These are phyloP conservation scores for Penicillium crustosum DNA, from an alignment of 2,329 filamentous ascomycete species.

Conservation along the genomic window DNA sequence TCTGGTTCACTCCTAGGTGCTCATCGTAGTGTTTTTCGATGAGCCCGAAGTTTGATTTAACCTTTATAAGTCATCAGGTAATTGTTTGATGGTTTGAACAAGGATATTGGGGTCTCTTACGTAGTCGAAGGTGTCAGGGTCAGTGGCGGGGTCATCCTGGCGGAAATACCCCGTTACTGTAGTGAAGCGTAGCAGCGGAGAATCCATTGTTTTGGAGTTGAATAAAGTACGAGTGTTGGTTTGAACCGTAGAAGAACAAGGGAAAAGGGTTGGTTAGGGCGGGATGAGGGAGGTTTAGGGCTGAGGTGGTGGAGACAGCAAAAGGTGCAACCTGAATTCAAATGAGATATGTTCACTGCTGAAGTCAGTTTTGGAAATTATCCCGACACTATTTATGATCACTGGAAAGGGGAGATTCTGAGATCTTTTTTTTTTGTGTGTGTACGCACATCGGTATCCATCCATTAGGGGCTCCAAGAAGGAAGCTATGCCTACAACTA, in stretches of 20 bases:
- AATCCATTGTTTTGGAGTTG: neutral
- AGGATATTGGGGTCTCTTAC: slow-evolving; percentile 30
- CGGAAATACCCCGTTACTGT: slow-evolving; percentile 51
- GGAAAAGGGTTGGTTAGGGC: neutral
- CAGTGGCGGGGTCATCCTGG: slow-evolving; percentile 51
- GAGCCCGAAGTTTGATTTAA: slow-evolving; percentile 50
- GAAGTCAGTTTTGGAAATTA: neutral
- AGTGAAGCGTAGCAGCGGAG: slow-evolving; percentile 34
- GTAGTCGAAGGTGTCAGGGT: slow-evolving; percentile 51
- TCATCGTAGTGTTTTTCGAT: slow-evolving; percentile 46
- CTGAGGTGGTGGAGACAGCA: slow-evolving; percentile 2
- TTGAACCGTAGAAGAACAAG: neutral
- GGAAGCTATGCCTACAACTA: neutral
- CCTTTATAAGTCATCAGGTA: slow-evolving; percentile 27
- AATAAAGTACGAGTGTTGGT: neutral
- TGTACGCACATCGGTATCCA: neutral
- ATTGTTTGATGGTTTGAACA: neutral
- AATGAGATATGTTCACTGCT: neutral
- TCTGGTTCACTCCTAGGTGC: neutral
- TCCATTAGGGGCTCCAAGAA: neutral
- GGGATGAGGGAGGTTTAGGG: slow-evolving; percentile 3
- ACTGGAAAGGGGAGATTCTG: neutral
- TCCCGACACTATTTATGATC: neutral
- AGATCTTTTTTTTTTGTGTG: neutral
- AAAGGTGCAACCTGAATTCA: neutral